phyloP scores from a whole-genome alignment of 2,329 filamentous ascomycete genomes.

The Colletotrichum sp. region DNA sequence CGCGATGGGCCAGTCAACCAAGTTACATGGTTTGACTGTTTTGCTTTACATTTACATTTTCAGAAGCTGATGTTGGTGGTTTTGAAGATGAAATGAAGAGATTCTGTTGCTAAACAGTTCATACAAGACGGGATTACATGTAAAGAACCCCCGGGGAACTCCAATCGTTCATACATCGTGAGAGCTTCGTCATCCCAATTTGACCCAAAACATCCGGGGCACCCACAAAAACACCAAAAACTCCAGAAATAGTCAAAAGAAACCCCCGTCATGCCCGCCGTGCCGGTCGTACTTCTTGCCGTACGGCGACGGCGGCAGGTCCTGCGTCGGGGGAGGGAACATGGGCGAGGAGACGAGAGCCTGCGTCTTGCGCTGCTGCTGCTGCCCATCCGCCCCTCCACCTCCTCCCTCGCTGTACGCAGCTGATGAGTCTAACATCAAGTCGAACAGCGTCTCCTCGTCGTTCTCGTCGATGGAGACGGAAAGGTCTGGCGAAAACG shows the following conservation, averaged over 20 bases:
- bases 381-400: neutral
- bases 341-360: neutral
- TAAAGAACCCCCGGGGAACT: neutral
- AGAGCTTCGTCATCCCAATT: neutral
- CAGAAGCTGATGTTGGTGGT: neutral
- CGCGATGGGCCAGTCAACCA: neutral
- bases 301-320: neutral
- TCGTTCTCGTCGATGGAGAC: conserved; percentile 9
- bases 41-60: neutral
- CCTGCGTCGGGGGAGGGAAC: conserved; percentile 1
- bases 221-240: neutral
- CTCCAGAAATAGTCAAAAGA: conserved; percentile 1
- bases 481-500: neutral
- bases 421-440: conserved; percentile 12
- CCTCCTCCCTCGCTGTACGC: conserved; percentile 4
- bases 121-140: neutral
- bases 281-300: neutral
- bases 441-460: conserved; percentile 15
- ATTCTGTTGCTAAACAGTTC: neutral
- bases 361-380: neutral
- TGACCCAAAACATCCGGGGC: neutral
- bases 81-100: neutral
- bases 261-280: neutral
- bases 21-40: neutral
- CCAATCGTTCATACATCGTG: neutral